Conservation (phyloP, 169 alveolate genomes). For the Cryptosporidium bovis region DNA sequence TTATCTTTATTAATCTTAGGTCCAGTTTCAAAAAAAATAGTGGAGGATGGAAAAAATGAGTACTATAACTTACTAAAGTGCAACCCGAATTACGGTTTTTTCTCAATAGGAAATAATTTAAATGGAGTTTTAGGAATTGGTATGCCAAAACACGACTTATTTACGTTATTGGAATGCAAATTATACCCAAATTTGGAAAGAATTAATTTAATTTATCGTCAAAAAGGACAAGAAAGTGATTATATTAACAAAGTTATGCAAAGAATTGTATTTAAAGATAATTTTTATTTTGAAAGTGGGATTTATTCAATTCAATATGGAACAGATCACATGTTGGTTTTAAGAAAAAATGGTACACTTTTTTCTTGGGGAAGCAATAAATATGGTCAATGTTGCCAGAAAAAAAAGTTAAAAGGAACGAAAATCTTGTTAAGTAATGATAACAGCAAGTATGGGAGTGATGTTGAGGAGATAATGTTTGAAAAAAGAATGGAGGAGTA, state of each 20-base stretch:
- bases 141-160: conserved; percentile 21
- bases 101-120: conserved; percentile 37
- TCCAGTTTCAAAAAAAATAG: not conserved
- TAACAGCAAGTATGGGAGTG: not conserved
- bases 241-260: not conserved
- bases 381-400: conserved; percentile 47
- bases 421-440: not conserved
- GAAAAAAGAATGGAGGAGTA: conserved; percentile 26
- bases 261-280: conserved; percentile 26
- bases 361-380: conserved; percentile 58
- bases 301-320: conserved; percentile 30
- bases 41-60: not conserved
- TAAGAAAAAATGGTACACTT: conserved; percentile 37
- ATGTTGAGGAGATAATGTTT: not conserved
- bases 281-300: not conserved
- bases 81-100: conserved; percentile 1
- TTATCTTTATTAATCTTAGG: conserved; percentile 2
- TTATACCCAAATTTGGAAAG: conserved; percentile 5
- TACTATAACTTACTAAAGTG: conserved; percentile 5
- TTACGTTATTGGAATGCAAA: conserved; percentile 40
- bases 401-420: not conserved
- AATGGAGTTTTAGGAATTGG: conserved; percentile 53
- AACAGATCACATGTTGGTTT: conserved; percentile 14
- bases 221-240: conserved; percentile 23
- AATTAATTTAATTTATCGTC: conserved; percentile 2